These are phyloP conservation scores for Clonostachys chloroleuca DNA, from an alignment of 2,329 filamentous ascomycete species.

Conservation along the genomic window DNA sequence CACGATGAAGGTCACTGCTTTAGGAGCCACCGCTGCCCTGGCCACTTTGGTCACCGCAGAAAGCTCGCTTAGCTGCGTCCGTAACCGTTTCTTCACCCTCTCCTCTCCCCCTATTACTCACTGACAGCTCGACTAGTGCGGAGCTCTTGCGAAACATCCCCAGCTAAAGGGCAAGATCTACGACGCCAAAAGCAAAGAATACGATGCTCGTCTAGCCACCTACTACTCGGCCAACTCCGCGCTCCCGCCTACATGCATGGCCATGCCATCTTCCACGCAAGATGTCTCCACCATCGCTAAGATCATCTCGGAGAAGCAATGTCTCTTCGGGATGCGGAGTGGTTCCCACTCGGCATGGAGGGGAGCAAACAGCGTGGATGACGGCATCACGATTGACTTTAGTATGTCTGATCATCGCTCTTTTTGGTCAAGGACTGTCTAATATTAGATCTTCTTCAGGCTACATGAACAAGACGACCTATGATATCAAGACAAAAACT, in stretches of 20 bases:
- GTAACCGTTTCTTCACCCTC: too few species aligned
- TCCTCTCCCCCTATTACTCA: background rate
- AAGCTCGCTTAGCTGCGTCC: too few species aligned
- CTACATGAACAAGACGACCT: constrained; percentile 9
- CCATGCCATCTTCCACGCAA: constrained; percentile 12
- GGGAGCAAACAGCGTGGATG: constrained; percentile 12
- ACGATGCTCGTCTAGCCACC: constrained; percentile 12
- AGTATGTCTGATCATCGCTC: background rate
- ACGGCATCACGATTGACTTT: constrained; percentile 14
- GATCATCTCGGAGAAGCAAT: constrained; percentile 5
- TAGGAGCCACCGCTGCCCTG: too few species aligned
- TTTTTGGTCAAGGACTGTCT: background rate
- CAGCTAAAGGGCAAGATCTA: constrained; percentile 12
- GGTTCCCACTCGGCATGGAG: constrained; percentile 19
- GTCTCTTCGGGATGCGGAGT: constrained; percentile 16
- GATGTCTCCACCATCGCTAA: constrained; percentile 12
- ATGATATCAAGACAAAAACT: constrained; percentile 17
- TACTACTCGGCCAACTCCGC: constrained; percentile 24
- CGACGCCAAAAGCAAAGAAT: constrained; percentile 7
- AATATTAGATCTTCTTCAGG: background rate
- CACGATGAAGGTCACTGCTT: background rate
- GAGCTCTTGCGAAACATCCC: constrained; percentile 7
- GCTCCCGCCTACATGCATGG: constrained; percentile 18
- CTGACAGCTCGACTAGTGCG: constrained; percentile 9
- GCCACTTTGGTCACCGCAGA: too few species aligned